These are phyloP conservation scores for Colletotrichum brevisporum DNA, from an alignment of 2,329 filamentous ascomycete genomes.

Conservation along the genomic window DNA sequence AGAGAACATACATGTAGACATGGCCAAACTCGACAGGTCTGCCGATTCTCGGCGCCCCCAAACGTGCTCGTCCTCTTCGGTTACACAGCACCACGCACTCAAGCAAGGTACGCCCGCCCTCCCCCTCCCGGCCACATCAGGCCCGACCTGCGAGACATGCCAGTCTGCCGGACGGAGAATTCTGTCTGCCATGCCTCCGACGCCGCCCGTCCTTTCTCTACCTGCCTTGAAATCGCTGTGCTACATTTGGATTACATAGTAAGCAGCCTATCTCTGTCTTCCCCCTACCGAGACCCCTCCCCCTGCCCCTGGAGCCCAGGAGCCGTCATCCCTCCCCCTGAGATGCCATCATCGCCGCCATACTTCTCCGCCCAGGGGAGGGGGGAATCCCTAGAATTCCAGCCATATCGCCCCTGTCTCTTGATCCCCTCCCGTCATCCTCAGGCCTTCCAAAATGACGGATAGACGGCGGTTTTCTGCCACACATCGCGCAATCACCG, in stretches of 20 bases:
- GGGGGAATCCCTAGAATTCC: conserved; percentile 34
- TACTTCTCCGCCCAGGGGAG: neutral
- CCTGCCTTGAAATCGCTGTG: neutral
- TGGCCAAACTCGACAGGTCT: too few species aligned
- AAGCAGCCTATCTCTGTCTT: neutral
- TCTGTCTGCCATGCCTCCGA: neutral
- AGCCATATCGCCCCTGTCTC: conserved; percentile 27
- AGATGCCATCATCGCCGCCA: conserved; percentile 33
- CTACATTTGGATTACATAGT: neutral
- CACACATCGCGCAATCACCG: neutral
- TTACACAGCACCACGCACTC: conserved; percentile 20
- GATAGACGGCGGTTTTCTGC: neutral
- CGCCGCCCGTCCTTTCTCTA: neutral
- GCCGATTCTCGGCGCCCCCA: too few species aligned
- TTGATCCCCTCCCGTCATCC: neutral
- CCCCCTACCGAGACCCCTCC: too few species aligned
- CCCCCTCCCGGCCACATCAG: neutral
- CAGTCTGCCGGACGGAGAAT: conserved; percentile 12
- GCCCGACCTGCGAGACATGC: neutral
- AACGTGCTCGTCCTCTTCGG: neutral
- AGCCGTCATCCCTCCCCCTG: neutral
- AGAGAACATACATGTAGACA: too few species aligned
- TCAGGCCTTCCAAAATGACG: conserved; percentile 12
- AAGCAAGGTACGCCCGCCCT: neutral
- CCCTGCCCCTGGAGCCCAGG: conserved; percentile 17